Conservation (phyloP, 495 filamentous ascomycete species). For the Durotheca rogersii region DNA sequence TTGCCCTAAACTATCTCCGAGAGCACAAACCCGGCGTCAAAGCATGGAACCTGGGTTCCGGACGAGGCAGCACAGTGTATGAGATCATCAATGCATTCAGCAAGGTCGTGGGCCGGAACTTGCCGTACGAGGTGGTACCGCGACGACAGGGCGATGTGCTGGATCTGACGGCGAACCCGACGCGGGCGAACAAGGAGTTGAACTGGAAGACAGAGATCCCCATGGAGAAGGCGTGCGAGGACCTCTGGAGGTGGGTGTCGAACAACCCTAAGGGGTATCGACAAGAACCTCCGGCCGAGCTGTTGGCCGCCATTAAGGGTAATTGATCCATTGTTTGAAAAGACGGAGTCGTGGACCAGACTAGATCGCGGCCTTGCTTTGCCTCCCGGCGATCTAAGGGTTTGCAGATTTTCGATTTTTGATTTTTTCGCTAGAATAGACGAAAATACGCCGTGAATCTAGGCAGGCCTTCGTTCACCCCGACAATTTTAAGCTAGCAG, state of each 20-base stretch:
- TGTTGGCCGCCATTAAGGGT: slow-evolving; percentile 69
- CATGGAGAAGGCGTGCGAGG: slow-evolving; percentile 87
- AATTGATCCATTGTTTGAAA: slow-evolving; percentile 36
- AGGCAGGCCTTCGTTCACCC: not conserved
- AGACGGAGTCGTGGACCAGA: slow-evolving; percentile 1
- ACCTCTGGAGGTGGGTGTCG: slow-evolving; percentile 91
- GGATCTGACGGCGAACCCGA: slow-evolving; percentile 90
- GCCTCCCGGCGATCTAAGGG: slow-evolving; percentile 6
- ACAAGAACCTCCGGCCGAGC: slow-evolving; percentile 80
- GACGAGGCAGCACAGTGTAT: slow-evolving; percentile 90
- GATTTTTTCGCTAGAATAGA: slow-evolving; percentile 25
- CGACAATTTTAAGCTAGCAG: not conserved
- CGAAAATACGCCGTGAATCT: not conserved
- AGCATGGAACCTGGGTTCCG: slow-evolving; percentile 98
- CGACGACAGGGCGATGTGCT: slow-evolving; percentile 88
- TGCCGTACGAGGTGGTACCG: slow-evolving; percentile 83
- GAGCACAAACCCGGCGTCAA: slow-evolving; percentile 86
- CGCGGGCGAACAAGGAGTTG: slow-evolving; percentile 81
- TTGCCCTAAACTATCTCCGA: slow-evolving; percentile 89
- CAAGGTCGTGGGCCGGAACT: slow-evolving; percentile 75
- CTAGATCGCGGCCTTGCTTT: slow-evolving; percentile 12
- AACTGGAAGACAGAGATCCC: slow-evolving; percentile 89
- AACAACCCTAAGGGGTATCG: slow-evolving; percentile 96
- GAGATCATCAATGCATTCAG: slow-evolving; percentile 97
- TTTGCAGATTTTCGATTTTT: not conserved